Evolutionary conservation across 306 rosid genomes (phyloP).

Genomic region (Datisca glomerata): DNA sequence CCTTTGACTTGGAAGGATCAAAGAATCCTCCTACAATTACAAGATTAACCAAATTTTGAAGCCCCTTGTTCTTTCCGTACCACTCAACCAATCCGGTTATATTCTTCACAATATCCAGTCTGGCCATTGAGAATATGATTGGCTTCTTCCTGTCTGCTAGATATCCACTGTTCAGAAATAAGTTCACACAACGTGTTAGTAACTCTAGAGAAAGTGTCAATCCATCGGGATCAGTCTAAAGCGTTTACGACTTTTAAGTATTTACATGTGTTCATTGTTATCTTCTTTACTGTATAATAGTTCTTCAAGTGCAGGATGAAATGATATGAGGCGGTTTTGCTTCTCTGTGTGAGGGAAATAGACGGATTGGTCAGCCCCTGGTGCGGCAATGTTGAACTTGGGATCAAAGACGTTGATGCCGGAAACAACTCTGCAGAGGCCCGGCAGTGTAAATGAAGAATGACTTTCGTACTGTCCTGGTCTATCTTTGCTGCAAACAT

Average conservation of each 20-base stretch:
- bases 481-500: constrained; percentile 66
- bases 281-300: constrained; percentile 51
- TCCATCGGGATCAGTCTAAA: too few relatives aligned
- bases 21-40: constrained; percentile 90
- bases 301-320: constrained; percentile 66
- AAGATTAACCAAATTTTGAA: constrained; percentile 69
- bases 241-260: too few relatives aligned
- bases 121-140: constrained; percentile 84
- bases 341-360: constrained; percentile 57
- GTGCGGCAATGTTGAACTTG: constrained; percentile 86
- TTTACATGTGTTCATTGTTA: constrained; percentile 67
- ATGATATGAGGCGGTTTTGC: constrained; percentile 38
- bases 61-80: constrained; percentile 63
- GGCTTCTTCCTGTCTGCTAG: constrained; percentile 66
- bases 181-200: constrained; percentile 4
- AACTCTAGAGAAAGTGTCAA: too few relatives aligned
- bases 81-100: constrained; percentile 65
- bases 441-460: constrained; percentile 78
- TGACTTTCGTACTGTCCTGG: constrained; percentile 95
- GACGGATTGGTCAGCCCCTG: constrained; percentile 79
- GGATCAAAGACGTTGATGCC: constrained; percentile 91
- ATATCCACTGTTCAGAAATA: constrained; percentile 42
- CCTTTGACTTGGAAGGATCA: constrained; percentile 85
- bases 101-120: constrained; percentile 85
- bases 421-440: constrained; percentile 84